These are phyloP conservation scores for Fusarium sp. DNA, from an alignment of 2,329 filamentous ascomycete species.

Conservation along the genomic window DNA sequence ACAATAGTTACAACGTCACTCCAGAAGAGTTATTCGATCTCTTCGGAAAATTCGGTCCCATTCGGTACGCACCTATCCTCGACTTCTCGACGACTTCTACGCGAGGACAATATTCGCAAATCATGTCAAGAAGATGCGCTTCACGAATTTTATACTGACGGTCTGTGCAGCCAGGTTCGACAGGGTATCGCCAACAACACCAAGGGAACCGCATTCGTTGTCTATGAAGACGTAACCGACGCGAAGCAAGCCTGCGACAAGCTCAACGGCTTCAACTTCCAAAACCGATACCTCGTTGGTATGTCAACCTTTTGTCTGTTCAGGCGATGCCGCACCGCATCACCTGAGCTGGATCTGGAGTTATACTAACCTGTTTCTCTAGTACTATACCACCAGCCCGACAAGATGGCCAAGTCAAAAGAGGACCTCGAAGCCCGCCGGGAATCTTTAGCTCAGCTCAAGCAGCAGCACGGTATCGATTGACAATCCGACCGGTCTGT, in stretches of 20 bases:
- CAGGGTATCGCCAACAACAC: conserved; percentile 97
- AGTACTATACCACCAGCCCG: conserved; percentile 74
- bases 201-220: conserved; percentile 98
- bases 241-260: conserved; percentile 99
- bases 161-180: conserved; percentile 83
- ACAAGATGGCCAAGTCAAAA: conserved; percentile 82
- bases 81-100: conserved; percentile 10
- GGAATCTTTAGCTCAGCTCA: conserved; percentile 97
- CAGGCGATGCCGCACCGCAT: neutral
- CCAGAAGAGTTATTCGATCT: conserved; percentile 98
- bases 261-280: conserved; percentile 99
- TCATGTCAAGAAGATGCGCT: conserved; percentile 12
- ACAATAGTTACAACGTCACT: conserved; percentile 95
- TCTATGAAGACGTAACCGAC: conserved; percentile 99
- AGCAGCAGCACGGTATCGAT: conserved; percentile 98
- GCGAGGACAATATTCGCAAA: conserved; percentile 13
- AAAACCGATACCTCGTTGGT: conserved; percentile 99
- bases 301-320: conserved; percentile 55
- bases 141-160: conserved; percentile 36
- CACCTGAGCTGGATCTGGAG: neutral
- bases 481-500: conserved; percentile 84
- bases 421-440: conserved; percentile 93
- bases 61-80: conserved; percentile 73
- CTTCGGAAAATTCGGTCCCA: conserved; percentile 96
- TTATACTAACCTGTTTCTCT: conserved; percentile 26